A percentile compares a stretch with the other conserved stretches of the same genome.
phyloP scores from a whole-genome alignment of 495 filamentous ascomycete genomes.

The Glonium stellatum region DNA sequence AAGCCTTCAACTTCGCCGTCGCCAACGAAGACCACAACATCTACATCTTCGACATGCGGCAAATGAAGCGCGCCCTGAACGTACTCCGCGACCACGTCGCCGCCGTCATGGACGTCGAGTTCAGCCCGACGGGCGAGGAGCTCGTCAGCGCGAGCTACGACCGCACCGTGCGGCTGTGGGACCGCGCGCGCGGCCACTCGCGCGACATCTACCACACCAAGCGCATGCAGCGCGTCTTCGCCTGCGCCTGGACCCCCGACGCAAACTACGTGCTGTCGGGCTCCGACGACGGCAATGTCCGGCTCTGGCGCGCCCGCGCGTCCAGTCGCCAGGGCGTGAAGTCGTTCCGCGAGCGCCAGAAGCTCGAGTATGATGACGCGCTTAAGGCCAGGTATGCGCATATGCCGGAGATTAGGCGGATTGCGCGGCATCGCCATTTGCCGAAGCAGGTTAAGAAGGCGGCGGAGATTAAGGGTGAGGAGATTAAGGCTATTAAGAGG shows the following conservation, averaged over 20 bases:
- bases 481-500: conserved; percentile 77
- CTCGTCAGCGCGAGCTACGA: conserved; percentile 89
- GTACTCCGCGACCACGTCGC: conserved; percentile 94
- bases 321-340: conserved; percentile 79
- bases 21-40: conserved; percentile 75
- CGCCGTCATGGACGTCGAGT: conserved; percentile 95
- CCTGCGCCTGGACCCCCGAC: conserved; percentile 75
- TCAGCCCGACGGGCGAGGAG: conserved; percentile 88
- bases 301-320: conserved; percentile 87
- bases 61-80: conserved; percentile 74
- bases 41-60: conserved; percentile 83
- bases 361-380: conserved; percentile 86
- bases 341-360: conserved; percentile 70
- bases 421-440: conserved; percentile 82
- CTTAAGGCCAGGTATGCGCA: conserved; percentile 79
- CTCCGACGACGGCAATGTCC: conserved; percentile 87
- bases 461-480: conserved; percentile 88
- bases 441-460: conserved; percentile 97
- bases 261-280: conserved; percentile 80
- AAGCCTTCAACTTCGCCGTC: conserved; percentile 84
- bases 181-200: conserved; percentile 70
- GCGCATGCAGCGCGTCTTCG: conserved; percentile 96
- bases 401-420: conserved; percentile 92
- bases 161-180: conserved; percentile 71
- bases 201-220: conserved; percentile 96